Base-by-base conservation (phyloP, 352 stramenopile genomes). In the Pythium aristosporum region DNA sequence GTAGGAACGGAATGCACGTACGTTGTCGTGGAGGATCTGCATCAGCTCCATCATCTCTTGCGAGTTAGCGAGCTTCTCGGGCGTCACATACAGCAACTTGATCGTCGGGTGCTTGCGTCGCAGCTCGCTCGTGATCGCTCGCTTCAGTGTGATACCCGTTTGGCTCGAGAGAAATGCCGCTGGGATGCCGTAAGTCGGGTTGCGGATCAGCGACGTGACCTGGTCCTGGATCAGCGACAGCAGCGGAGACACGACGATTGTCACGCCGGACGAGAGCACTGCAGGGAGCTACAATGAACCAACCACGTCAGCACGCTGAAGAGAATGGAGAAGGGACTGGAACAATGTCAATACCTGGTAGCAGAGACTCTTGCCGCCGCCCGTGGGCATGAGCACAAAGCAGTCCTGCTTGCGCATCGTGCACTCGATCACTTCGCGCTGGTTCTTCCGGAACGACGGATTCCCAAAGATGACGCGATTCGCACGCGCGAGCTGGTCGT, bases 161-260 rank as follows among this genome's bases (percentile, higher is more conserved):
- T 91, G 82, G 58, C 85, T 92, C 9, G 85, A 91, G n/a, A 93
- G 67, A 58, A 83, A 92, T 5, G 74, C 83, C 0, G 85, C 83
- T 0, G 84, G 82, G 54, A 91, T 92, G 28, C 81, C 84, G 44
- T 75, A 80, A 2, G 53, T 56, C 10, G 61, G 72, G 46, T 94
- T 94, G 11, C 82, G 75, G 46, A 92, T 84, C 50, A 94, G 69
- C 34, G 82, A 75, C 13, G 77, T 94, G 20, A 96, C 84, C 71
- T 99, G 96, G 74, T 99, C 95, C 53, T 96, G 79, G 42, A 98
- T 98, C 7, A 99, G 74, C 37, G 92, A 98, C 16, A 98, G 61
- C 42, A 99, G 62, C 20, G 95, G 95, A 2, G 91, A 98, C 54
- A 98, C 85, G 1, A 98, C 94, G 37, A 99, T 79, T 0, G 94